A percentile compares a stretch with the other conserved stretches of the same genome.
These are phyloP conservation scores for Dimargaris xerosporica DNA, from an alignment of 192 early-diverging fungal genomes.

Conservation along the genomic window DNA sequence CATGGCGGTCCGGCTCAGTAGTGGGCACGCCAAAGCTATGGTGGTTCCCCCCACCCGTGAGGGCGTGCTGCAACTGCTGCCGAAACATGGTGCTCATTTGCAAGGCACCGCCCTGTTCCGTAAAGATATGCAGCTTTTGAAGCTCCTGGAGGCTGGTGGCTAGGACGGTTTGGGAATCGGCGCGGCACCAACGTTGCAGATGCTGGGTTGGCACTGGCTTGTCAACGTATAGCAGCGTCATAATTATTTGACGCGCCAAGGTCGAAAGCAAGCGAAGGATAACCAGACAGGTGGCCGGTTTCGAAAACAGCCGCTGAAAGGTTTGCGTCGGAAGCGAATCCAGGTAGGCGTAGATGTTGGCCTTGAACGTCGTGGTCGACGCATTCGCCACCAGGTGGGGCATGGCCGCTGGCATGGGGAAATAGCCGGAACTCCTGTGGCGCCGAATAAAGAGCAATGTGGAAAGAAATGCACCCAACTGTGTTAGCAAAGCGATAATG, in stretches of 20 bases:
- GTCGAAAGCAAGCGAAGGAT: conserved; percentile 79
- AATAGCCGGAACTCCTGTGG: no score
- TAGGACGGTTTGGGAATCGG: conserved; percentile 29
- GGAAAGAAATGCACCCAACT: no score
- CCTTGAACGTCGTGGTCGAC: conserved; percentile 31
- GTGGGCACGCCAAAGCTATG: conserved; percentile 72
- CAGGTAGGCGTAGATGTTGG: conserved; percentile 63
- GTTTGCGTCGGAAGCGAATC: conserved; percentile 62
- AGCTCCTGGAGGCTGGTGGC: conserved; percentile 51
- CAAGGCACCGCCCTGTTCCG: conserved; percentile 29
- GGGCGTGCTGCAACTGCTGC: conserved; percentile 46
- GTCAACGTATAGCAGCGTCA: conserved; percentile 71
- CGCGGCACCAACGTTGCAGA: conserved; percentile 45
- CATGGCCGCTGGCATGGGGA: no score
- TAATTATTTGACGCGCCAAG: conserved; percentile 74
- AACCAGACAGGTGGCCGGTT: conserved; percentile 85
- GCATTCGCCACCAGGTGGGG: no score
- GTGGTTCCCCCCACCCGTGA: conserved; percentile 68
- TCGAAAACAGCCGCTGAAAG: conserved; percentile 63
- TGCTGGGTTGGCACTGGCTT: conserved; percentile 40
- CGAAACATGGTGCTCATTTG: conserved; percentile 53
- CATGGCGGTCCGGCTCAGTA: conserved; percentile 36
- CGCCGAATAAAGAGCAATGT: no score
- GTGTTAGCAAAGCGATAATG: no score
- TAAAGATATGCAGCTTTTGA: conserved; percentile 53